Conservation (phyloP, 257 asterid species). For the Sherardia arvensis region DNA sequence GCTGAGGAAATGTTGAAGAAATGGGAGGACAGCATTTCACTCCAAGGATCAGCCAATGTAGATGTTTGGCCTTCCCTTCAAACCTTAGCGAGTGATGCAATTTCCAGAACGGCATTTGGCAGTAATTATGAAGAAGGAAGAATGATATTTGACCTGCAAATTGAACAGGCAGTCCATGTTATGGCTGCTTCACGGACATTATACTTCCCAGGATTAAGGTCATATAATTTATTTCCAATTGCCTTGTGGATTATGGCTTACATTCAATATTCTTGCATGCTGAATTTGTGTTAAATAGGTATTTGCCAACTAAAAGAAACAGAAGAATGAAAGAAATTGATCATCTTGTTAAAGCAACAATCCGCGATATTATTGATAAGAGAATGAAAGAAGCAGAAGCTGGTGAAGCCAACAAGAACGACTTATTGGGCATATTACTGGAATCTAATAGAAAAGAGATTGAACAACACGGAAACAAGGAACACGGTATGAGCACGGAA, state of each 20-base stretch:
- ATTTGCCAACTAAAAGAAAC: slow-evolving; percentile 18
- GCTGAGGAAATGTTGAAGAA: slow-evolving; percentile 31
- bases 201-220: slow-evolving; percentile 44
- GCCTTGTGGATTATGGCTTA: not conserved
- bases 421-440: slow-evolving; percentile 14
- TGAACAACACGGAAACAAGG: slow-evolving; percentile 9
- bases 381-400: slow-evolving; percentile 12
- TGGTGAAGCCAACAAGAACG: slow-evolving; percentile 17
- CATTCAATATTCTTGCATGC: not conserved
- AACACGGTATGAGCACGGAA: slow-evolving; percentile 10
- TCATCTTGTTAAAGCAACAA: not conserved
- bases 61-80: slow-evolving; percentile 49
- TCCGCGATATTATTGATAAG: slow-evolving; percentile 2
- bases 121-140: slow-evolving; percentile 47
- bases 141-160: slow-evolving; percentile 33
- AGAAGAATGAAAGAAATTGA: slow-evolving; percentile 19
- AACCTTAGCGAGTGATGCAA: slow-evolving; percentile 28
- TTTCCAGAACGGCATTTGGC: slow-evolving; percentile 54
- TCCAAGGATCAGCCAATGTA: slow-evolving; percentile 28
- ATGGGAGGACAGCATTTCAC: slow-evolving; percentile 27
- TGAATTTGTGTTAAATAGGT: slow-evolving; percentile 1
- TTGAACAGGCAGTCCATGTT: slow-evolving; percentile 24
- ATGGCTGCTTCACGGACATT: slow-evolving; percentile 13
- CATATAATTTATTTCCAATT: not conserved
- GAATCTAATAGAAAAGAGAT: slow-evolving; percentile 17